Evolutionary conservation across 495 filamentous ascomycete species (phyloP), one percentile per base, ranked within the genome.

Genomic region (Penicillium turbatum): DNA sequence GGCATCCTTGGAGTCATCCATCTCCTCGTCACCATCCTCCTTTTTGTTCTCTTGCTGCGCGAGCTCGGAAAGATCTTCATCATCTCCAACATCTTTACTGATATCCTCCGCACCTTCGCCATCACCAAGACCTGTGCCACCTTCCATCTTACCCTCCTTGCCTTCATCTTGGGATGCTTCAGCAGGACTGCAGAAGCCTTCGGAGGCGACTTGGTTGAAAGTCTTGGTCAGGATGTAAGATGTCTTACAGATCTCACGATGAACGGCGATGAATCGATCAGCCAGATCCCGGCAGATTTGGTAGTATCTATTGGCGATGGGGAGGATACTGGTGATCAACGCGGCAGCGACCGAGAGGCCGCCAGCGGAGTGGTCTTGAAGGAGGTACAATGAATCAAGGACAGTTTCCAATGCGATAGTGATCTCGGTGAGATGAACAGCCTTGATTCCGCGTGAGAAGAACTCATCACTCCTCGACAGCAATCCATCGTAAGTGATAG

Each of bases 61-160:
- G 15, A 97, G 77, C 48, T 99, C 95, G 2, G 87, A 85, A 11
- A 99, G 68, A 68, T 97, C 90, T 69, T 99, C 95, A 54, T 97
- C 92, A 41, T 90, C 86, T 54, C 88, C 81, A 42, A 99, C 85
- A 64, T 97, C 92, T 60, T 97, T 96, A 70, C 91, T 96, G 50
- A 99, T 97, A 72, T 99, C 92, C 63, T 97, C 90, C 2, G 86
- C 90, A 21, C 91, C 95, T 62, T 96, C 88, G 11, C 92, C 92
- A 51, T 96, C 92, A 27, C 93, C 95, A n/a, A 99, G 81, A 21
- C 95, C 95, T 5, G 92, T 97, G n/a, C 95, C 95, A 44, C 79
- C 81, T 67, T 99, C 92, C 36, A 96, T 75, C 57, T 92, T 83
- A 6, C 89, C 87, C 15, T 81, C 76, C 55, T 86, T 80, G 32